Base-by-base conservation (phyloP, 1,284 basidiomycete genomes). In the Ceratobasidium sp. region DNA sequence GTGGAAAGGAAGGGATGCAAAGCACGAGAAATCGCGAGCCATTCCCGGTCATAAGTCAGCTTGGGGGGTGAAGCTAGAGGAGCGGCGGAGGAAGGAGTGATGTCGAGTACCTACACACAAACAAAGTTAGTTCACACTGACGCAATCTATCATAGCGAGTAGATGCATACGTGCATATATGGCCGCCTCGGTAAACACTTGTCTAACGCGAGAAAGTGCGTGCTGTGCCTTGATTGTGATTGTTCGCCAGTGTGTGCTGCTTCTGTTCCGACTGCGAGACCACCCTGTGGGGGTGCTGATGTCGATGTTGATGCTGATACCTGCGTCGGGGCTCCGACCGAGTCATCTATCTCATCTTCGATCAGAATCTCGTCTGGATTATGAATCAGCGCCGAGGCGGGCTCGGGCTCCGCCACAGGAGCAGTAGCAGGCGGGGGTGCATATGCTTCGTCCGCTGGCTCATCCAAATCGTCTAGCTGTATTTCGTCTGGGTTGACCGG, bases 11-110 rank as follows among this genome's bases (percentile, higher is more conserved):
- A 91, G 0, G 90, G 88, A 76, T 97, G 89, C 77, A 96, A 91
- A 0, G 93, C 95, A 5, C 93, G 91, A 0, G 90, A 91, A 79
- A 98, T 95, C 0, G 96, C 96, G 26, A 99, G 88, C 98, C 97
- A 99, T 80, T 95, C 87, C 2, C 91, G 90, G 79, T 98, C 94
- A 81, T 89, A 98, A 0, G 85, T 84, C 35, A 92, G 76, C 76
- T 74, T 63, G 18, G 77, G 78, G 0, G 57, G 32, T 46, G 44
- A 30, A 49, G 47, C 76, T 46, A 72, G 77, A 32, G 61, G 76
- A 28, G 46, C n/a, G 46, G 32, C 49, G 4, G 71, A 58, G 0
- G 82, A 81, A 0, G 82, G 76, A 0, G 83, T 83, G 43, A 94
- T 82, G 67, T 96, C 91, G 55, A 95, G 80, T 57, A 95, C 87